Evolutionary conservation across 2,329 filamentous ascomycete species (phyloP), one percentile per base, ranked within the genome.

Genomic region (Trichoderma cornu-damae): DNA sequence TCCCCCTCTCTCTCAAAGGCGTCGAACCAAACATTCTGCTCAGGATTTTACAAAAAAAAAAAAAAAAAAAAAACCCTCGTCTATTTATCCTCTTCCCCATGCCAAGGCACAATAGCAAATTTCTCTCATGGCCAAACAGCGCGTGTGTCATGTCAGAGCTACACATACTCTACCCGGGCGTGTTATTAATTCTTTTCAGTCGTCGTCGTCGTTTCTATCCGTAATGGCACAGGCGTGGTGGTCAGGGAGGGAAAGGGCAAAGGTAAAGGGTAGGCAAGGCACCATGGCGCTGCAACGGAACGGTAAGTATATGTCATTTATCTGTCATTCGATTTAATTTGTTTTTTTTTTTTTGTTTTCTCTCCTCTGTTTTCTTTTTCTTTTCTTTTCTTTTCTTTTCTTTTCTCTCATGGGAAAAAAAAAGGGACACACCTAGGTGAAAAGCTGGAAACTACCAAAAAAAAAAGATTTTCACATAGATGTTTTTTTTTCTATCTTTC

Each of bases 381-480:
- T 35, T 32, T 38, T n/a, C 11, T 16, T 16, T 16, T 16, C 1
- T n/a, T 18, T 28, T 43, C 20, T 4, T 20, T 37, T 20, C 18
- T 47, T 6, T 42, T 14, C 7, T 20, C 11, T n/a, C 42, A 16
- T 14, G n/a, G 50, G 22, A 20, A 7, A 14, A 26, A n/a, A 28
- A 5, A n/a, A 9, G 32, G 32, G 16, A 42, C 11, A 34, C 37
- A 52, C 12, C 26, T 43, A 52, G 37, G 51, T 44, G 51, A 44
- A 55, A 55, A 40, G 42, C 32, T 6, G 32, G 43, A 42, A 43
- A 28, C 28, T 2, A 40, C 24, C 11, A 3, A 43, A 44, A 57
- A 43, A 40, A 34, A 57, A 43, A 40, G 43, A 42, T 28, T 47
- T 50, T 50, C 35, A 50, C 35, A 35, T 42, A 43, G 44, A 49